phyloP scores from a whole-genome alignment of 2,329 filamentous ascomycete genomes.

The Colletotrichum kahawae region DNA sequence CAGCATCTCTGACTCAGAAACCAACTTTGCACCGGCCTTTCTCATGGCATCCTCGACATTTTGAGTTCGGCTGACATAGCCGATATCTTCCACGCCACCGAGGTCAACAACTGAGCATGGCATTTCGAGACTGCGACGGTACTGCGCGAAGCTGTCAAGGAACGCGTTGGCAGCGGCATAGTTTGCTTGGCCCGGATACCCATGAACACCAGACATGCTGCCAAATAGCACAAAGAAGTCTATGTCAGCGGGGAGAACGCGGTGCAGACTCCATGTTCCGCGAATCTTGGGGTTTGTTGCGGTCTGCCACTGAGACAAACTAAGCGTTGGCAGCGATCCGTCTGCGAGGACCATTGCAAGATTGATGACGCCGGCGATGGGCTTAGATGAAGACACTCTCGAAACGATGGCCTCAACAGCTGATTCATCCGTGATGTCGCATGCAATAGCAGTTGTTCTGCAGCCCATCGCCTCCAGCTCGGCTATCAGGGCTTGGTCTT shows the following conservation, averaged over 20 bases:
- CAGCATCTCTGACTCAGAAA: not conserved
- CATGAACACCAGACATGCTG: conserved; percentile 39
- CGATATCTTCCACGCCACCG: conserved; percentile 40
- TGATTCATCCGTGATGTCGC: not conserved
- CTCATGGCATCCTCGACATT: conserved; percentile 27
- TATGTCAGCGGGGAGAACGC: conserved; percentile 20
- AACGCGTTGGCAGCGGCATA: conserved; percentile 47
- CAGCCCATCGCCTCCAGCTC: not conserved
- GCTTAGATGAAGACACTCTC: not conserved
- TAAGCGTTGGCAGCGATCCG: conserved; percentile 35
- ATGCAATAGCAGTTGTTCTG: not conserved
- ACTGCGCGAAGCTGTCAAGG: conserved; percentile 42
- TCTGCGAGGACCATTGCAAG: conserved; percentile 16
- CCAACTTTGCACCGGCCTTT: not conserved
- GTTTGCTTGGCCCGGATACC: conserved; percentile 40
- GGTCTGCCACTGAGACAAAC: conserved; percentile 35
- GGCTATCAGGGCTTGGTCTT: not conserved
- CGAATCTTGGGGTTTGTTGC: conserved; percentile 42
- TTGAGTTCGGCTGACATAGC: conserved; percentile 36
- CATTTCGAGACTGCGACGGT: conserved; percentile 37
- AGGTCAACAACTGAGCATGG: conserved; percentile 44
- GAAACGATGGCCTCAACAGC: not conserved
- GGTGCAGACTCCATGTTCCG: conserved; percentile 49
- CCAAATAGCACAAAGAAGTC: conserved; percentile 43
- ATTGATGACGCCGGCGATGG: not conserved